Evolutionary conservation across 1,139 yeast genomes (phyloP).

Genomic region (Nakaseomyces bracarensis): DNA sequence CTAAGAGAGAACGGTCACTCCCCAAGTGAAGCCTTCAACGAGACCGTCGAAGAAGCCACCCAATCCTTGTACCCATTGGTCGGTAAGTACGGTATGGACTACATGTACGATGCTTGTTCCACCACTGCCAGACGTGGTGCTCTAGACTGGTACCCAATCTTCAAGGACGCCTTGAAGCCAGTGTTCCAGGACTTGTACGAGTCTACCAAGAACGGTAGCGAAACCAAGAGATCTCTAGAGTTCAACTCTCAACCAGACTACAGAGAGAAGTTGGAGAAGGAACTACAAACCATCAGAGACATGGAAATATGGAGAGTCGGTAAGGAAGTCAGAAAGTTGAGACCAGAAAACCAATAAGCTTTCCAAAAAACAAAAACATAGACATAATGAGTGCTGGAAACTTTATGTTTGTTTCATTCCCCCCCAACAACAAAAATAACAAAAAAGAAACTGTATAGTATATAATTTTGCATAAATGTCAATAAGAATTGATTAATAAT

Average conservation of each 20-base stretch:
- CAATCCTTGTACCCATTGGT: slow-evolving; percentile 98
- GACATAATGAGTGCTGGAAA: slow-evolving; percentile 10
- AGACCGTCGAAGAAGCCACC: slow-evolving; percentile 99
- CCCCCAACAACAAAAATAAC: too few species aligned
- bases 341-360: slow-evolving; percentile 98
- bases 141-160: slow-evolving; percentile 98
- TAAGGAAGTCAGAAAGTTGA: slow-evolving; percentile 97
- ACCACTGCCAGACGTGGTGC: slow-evolving; percentile 99
- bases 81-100: slow-evolving; percentile 99
- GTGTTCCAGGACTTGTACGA: slow-evolving; percentile 94
- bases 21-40: slow-evolving; percentile 99
- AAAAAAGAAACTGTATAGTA: neutral
- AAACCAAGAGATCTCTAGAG: slow-evolving; percentile 95
- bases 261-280: slow-evolving; percentile 93
- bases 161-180: slow-evolving; percentile 98
- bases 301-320: slow-evolving; percentile 99
- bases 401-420: slow-evolving; percentile 1
- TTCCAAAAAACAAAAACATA: neutral
- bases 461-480: neutral
- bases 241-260: slow-evolving; percentile 97
- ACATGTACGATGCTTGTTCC: slow-evolving; percentile 99
- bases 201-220: slow-evolving; percentile 91
- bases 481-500: slow-evolving; percentile 1
- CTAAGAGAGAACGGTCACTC: slow-evolving; percentile 99
- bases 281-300: slow-evolving; percentile 84